Evolutionary conservation across 331 rosid genomes (phyloP).

Genomic region (Rhamnella rubrinervis): DNA sequence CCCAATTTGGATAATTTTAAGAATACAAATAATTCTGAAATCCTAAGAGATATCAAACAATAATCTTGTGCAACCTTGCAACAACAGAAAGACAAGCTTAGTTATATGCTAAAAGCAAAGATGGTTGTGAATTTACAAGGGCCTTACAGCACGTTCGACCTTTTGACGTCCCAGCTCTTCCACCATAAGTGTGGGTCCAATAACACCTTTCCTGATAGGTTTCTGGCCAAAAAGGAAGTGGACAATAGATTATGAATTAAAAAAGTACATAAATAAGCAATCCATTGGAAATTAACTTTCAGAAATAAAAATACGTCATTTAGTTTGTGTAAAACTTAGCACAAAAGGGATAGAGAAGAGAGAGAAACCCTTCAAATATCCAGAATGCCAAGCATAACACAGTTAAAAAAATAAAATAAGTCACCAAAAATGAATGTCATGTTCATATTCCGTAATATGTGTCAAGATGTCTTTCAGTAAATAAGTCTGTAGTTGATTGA

Average conservation of each 20-base stretch:
- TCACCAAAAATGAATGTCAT: too few relatives aligned
- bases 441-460: too few relatives aligned
- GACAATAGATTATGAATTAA: not conserved
- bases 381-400: too few relatives aligned
- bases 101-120: not conserved
- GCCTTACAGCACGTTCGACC: conserved; percentile 62
- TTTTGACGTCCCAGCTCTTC: conserved; percentile 81
- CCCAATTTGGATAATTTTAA: not conserved
- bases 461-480: too few relatives aligned
- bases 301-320: not conserved
- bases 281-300: not conserved
- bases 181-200: conserved; percentile 89
- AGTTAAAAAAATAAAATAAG: too few relatives aligned
- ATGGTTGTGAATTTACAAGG: conserved; percentile 8
- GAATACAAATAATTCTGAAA: too few relatives aligned
- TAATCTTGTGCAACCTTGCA: not conserved
- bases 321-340: not conserved
- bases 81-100: conserved; percentile 4
- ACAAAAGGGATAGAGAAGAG: too few relatives aligned
- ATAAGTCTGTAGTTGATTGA: too few relatives aligned
- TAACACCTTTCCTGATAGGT: conserved; percentile 85
- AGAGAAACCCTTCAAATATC: too few relatives aligned
- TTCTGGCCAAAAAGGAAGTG: conserved; percentile 42
- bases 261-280: not conserved
- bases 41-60: conserved; percentile 3